Conservation (phyloP, 371 early-diverging fungal species). For the Circinella minor region DNA sequence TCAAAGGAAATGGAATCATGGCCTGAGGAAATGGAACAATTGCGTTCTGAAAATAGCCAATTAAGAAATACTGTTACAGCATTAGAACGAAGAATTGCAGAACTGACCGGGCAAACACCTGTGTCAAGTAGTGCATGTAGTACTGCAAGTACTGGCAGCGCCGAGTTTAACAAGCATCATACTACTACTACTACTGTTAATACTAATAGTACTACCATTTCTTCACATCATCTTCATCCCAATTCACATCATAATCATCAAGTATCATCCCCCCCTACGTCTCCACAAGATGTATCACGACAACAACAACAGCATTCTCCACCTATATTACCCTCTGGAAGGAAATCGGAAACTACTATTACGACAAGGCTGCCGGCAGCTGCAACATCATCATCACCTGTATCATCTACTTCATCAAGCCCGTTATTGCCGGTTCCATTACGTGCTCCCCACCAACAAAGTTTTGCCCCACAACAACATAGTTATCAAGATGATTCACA, state of each 20-base stretch:
- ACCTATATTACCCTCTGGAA: slow-evolving; percentile 3
- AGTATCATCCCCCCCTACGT: background rate
- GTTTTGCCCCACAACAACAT: slow-evolving; percentile 5
- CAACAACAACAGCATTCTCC: slow-evolving; percentile 16
- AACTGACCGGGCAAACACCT: slow-evolving; percentile 20
- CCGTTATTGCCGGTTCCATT: slow-evolving; percentile 16
- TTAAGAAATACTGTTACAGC: slow-evolving; percentile 25
- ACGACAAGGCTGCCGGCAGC: slow-evolving; percentile 6
- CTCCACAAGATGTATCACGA: background rate
- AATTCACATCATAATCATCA: background rate
- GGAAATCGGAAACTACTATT: background rate
- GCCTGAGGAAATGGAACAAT: slow-evolving; percentile 49
- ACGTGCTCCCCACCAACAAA: slow-evolving; percentile 6
- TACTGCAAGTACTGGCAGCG: slow-evolving; percentile 12
- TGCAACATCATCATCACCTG: background rate
- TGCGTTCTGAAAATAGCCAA: slow-evolving; percentile 45
- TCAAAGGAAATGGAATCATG: slow-evolving; percentile 53
- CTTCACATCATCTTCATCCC: background rate
- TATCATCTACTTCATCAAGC: slow-evolving; percentile 1
- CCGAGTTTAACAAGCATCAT: background rate
- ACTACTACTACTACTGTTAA: background rate
- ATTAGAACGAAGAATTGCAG: slow-evolving; percentile 20
- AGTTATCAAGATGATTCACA: slow-evolving; percentile 8
- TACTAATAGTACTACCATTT: too few species aligned
- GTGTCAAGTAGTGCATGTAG: slow-evolving; percentile 2